phyloP scores from a whole-genome alignment of 768 basidiomycete species.

The Kwoniella heveanensis region DNA sequence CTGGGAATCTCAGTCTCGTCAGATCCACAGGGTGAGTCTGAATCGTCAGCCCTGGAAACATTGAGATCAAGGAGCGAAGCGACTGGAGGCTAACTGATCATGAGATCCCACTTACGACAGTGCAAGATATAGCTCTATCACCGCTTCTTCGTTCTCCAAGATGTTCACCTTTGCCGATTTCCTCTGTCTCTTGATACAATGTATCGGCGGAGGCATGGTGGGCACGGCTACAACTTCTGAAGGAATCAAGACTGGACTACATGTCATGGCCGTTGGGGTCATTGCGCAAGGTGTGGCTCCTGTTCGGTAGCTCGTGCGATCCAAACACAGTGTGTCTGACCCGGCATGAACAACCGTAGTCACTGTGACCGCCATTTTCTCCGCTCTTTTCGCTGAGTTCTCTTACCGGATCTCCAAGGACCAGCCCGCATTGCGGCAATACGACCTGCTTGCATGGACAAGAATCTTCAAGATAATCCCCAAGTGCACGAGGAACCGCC shows the following conservation, averaged over 20 bases:
- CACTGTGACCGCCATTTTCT: slow-evolving; percentile 60
- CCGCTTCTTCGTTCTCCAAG: slow-evolving; percentile 38
- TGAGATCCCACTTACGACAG: no score
- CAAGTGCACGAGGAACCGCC: no score
- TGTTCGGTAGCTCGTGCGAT: no score
- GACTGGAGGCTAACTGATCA: no score
- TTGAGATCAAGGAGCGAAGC: no score
- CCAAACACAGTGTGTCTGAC: no score
- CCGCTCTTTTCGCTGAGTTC: slow-evolving; percentile 60
- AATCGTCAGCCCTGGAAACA: slow-evolving; percentile 1
- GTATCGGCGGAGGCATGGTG: slow-evolving; percentile 65
- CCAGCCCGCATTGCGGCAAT: slow-evolving; percentile 25
- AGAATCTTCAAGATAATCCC: not conserved
- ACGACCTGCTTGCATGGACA: slow-evolving; percentile 20
- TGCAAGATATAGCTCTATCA: slow-evolving; percentile 28
- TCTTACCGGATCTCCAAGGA: slow-evolving; percentile 57
- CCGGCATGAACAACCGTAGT: no score
- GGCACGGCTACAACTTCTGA: slow-evolving; percentile 52
- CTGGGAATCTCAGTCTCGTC: slow-evolving; percentile 47
- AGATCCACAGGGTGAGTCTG: slow-evolving; percentile 55
- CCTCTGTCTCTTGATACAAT: slow-evolving; percentile 66
- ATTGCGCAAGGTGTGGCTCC: slow-evolving; percentile 61
- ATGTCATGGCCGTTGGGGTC: slow-evolving; percentile 66
- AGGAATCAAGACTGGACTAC: slow-evolving; percentile 57
- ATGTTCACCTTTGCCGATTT: slow-evolving; percentile 59